Percentiles rank a stretch among this genome's conserved stretches.
phyloP scores from a whole-genome alignment of 2,329 filamentous ascomycete genomes.

The Elsinoe fawcettii region DNA sequence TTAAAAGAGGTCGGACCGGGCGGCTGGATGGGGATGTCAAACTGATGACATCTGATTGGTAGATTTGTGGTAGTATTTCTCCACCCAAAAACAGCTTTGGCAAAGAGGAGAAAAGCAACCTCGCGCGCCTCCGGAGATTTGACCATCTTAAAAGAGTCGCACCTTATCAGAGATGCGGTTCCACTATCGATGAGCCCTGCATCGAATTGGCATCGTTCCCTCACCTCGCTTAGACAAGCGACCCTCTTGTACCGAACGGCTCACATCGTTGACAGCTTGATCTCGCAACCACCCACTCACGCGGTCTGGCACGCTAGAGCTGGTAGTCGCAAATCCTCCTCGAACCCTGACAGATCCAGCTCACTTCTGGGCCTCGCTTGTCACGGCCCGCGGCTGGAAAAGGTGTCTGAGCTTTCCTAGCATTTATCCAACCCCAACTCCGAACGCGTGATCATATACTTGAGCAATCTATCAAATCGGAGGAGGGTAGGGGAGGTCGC shows the following conservation, averaged over 20 bases:
- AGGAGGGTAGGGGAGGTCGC: slow-evolving; percentile 13
- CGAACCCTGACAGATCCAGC: background rate
- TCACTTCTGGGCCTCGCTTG: slow-evolving; percentile 1
- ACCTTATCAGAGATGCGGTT: background rate
- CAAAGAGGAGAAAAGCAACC: background rate
- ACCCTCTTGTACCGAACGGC: background rate
- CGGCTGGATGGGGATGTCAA: background rate
- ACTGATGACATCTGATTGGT: background rate
- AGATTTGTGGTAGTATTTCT: background rate
- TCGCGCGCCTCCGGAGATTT: background rate
- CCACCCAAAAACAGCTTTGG: slow-evolving; percentile 3
- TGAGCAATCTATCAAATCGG: background rate
- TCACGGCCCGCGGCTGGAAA: background rate
- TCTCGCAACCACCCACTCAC: background rate
- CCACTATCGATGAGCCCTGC: background rate
- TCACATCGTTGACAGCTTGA: background rate
- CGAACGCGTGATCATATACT: background rate
- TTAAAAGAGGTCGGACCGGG: background rate
- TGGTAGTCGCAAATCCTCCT: slow-evolving; percentile 3
- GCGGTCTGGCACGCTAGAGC: background rate
- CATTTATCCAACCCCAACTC: slow-evolving; percentile 7
- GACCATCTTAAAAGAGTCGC: background rate
- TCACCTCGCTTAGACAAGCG: slow-evolving; percentile 2
- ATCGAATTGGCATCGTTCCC: background rate
- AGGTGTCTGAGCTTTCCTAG: slow-evolving; percentile 1